A percentile compares a stretch with the other conserved stretches of the same genome.
These are phyloP conservation scores for Sclerotinia trifoliorum DNA, from an alignment of 2,329 filamentous ascomycete species.

Conservation along the genomic window DNA sequence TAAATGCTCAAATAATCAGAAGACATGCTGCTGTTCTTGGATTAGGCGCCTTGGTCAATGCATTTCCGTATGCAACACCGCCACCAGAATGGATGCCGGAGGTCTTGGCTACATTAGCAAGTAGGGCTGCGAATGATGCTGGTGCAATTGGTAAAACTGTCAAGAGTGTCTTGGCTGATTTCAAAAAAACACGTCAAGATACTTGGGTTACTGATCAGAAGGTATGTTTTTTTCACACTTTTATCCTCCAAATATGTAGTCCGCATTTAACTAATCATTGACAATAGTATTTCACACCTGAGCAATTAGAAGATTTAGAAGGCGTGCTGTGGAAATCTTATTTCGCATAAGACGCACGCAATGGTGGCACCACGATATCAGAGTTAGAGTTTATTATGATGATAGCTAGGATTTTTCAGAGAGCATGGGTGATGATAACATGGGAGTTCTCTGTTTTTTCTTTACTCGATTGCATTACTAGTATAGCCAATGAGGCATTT, in stretches of 20 bases:
- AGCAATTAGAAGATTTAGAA: conserved; percentile 92
- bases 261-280: conserved; percentile 24
- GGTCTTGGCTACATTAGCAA: conserved; percentile 79
- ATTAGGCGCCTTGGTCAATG: conserved; percentile 85
- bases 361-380: not conserved
- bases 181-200: conserved; percentile 99
- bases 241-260: not conserved
- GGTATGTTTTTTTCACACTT: conserved; percentile 55
- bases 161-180: conserved; percentile 90
- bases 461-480: not conserved
- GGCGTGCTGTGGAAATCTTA: conserved; percentile 99
- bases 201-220: conserved; percentile 98
- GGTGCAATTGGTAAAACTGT: conserved; percentile 95
- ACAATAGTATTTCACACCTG: conserved; percentile 73
- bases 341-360: conserved; percentile 56
- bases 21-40: conserved; percentile 91
- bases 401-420: not conserved
- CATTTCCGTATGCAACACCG: conserved; percentile 93
- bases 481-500: not conserved
- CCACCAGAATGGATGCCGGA: conserved; percentile 94
- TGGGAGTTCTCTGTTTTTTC: not conserved
- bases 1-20: conserved; percentile 73
- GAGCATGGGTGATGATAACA: conserved; percentile 1
- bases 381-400: not conserved
- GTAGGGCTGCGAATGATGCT: conserved; percentile 80